Conservation (phyloP, 371 early-diverging fungal species). For the Mortierella polycephala region DNA sequence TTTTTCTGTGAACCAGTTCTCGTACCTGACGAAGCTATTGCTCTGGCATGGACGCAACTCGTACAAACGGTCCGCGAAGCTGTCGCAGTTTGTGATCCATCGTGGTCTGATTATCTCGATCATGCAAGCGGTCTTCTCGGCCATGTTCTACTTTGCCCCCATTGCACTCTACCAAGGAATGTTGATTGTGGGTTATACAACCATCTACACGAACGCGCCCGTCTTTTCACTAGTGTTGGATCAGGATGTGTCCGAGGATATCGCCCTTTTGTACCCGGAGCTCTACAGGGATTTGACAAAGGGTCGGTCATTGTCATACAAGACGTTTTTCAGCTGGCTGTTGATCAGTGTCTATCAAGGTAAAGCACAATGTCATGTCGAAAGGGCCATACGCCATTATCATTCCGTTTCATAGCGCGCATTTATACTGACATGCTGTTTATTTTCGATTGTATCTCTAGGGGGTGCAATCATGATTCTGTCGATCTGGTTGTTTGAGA, state of each 20-base stretch:
- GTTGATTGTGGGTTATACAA: conserved; percentile 87
- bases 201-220: conserved; percentile 97
- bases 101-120: conserved; percentile 98
- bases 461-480: conserved; percentile 96
- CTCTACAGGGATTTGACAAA: conserved; percentile 97
- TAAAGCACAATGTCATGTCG: no score
- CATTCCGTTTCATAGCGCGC: no score
- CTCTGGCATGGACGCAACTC: conserved; percentile 99
- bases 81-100: conserved; percentile 99
- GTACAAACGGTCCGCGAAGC: conserved; percentile 94
- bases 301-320: conserved; percentile 90
- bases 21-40: conserved; percentile 82
- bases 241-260: conserved; percentile 91
- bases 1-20: conserved; percentile 95
- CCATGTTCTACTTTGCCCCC: conserved; percentile 98
- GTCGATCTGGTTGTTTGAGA: conserved; percentile 93
- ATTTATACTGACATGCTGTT: background rate
- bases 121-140: conserved; percentile 99
- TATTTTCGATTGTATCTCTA: conserved; percentile 14
- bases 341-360: conserved; percentile 98
- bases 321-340: conserved; percentile 96
- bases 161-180: conserved; percentile 94
- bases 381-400: no score
- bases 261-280: conserved; percentile 96
- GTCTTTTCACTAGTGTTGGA: conserved; percentile 96